Evolutionary conservation across 2,329 filamentous ascomycete species (phyloP).

Genomic region (Plectosphaerella sp.): DNA sequence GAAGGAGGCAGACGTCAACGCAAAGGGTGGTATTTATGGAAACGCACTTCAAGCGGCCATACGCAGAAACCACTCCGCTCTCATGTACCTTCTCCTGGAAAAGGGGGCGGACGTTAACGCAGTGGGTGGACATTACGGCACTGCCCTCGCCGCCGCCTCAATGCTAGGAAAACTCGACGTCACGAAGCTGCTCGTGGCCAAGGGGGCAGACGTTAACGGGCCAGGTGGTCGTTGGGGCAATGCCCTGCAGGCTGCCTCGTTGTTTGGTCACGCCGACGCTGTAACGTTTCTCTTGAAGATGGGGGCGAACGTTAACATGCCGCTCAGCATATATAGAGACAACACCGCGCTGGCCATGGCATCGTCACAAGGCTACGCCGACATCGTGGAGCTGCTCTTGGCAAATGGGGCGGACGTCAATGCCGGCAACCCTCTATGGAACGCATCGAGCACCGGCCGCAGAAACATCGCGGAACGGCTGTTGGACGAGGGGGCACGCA

Average conservation of each 20-base stretch:
- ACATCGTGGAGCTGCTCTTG: not conserved
- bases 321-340: no score
- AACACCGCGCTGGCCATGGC: no score
- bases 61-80: not conserved
- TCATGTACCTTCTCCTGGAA: not conserved
- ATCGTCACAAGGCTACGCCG: not conserved
- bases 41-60: not conserved
- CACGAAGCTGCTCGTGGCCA: not conserved
- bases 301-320: not conserved
- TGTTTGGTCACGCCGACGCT: not conserved
- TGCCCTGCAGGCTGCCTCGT: not conserved
- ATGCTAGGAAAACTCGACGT: not conserved
- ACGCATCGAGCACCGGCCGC: not conserved
- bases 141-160: not conserved
- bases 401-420: conserved; percentile 1
- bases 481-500: not conserved
- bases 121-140: not conserved
- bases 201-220: not conserved
- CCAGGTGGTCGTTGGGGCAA: not conserved
- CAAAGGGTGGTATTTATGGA: not conserved
- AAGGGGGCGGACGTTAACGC: not conserved
- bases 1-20: not conserved
- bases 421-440: not conserved
- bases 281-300: not conserved
- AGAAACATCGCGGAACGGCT: not conserved